Percentiles rank a stretch among this genome's conserved stretches.
These are phyloP conservation scores for Hydnomerulius pinastri DNA, from an alignment of 768 basidiomycete genomes.

Conservation along the genomic window DNA sequence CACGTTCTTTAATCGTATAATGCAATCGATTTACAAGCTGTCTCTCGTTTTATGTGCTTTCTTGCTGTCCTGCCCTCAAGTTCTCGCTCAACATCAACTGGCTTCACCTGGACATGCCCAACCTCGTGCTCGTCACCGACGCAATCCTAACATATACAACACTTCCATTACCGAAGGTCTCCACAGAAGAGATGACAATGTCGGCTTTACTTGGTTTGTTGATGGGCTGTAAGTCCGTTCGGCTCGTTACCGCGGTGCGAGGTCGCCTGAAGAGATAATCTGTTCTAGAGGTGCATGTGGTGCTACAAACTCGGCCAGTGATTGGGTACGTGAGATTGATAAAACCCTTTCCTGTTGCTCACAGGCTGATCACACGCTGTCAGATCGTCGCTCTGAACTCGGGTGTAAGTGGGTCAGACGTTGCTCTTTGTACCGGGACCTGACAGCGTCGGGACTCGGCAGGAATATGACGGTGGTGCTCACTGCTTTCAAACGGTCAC, in stretches of 20 bases:
- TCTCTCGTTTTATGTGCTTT: slow-evolving; percentile 24
- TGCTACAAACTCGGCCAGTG: slow-evolving; percentile 17
- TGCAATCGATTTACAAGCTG: slow-evolving; percentile 28
- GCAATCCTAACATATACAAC: neutral
- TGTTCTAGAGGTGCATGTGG: slow-evolving; percentile 45
- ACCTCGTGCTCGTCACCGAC: slow-evolving; percentile 10
- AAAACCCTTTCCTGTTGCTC: neutral
- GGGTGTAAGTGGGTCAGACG: slow-evolving; percentile 28
- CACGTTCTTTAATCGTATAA: slow-evolving; percentile 17
- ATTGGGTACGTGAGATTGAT: slow-evolving; percentile 24
- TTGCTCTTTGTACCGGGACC: neutral
- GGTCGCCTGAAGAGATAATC: neutral
- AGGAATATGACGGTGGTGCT: slow-evolving; percentile 43
- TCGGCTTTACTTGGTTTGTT: slow-evolving; percentile 27
- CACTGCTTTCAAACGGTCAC: slow-evolving; percentile 49
- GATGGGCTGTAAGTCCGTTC: slow-evolving; percentile 25
- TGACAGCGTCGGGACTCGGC: neutral
- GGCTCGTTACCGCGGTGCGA: neutral
- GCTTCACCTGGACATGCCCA: slow-evolving; percentile 12
- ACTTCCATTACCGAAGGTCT: neutral
- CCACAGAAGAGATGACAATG: slow-evolving; percentile 20
- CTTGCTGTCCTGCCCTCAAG: slow-evolving; percentile 12
- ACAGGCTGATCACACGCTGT: neutral
- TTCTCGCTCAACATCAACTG: slow-evolving; percentile 7
- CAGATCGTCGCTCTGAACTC: slow-evolving; percentile 49